These are phyloP conservation scores for Colletotrichum endophyticum DNA, from an alignment of 2,329 filamentous ascomycete genomes.

Conservation along the genomic window DNA sequence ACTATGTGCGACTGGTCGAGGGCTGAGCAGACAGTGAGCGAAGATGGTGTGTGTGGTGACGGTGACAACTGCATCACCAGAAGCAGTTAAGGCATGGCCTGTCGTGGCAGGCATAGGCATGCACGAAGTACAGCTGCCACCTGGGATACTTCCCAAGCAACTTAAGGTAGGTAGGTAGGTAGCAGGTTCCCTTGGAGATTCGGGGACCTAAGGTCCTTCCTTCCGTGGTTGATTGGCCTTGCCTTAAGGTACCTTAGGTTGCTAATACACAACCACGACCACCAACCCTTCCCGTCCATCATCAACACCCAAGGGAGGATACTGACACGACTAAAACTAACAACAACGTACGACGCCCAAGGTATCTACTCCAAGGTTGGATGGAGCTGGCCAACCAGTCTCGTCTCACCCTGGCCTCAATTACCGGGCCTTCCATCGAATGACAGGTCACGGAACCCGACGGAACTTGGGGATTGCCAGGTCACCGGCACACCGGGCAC, in stretches of 20 bases:
- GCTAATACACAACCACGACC: neutral
- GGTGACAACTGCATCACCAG: constrained; percentile 4
- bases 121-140: neutral
- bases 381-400: neutral
- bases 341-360: neutral
- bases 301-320: neutral
- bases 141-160: neutral
- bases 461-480: neutral
- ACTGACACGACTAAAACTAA: neutral
- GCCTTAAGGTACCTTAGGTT: neutral
- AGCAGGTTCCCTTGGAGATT: neutral
- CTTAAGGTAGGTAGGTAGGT: neutral
- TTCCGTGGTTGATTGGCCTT: neutral
- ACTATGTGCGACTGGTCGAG: neutral
- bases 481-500: neutral
- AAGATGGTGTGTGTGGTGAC: neutral
- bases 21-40: neutral
- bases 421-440: constrained; percentile 6
- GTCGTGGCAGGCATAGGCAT: constrained; percentile 7
- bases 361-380: neutral
- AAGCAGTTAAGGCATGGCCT: neutral
- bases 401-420: constrained; percentile 4
- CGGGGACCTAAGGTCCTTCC: neutral
- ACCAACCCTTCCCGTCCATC: neutral
- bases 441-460: neutral